Conservation (phyloP, 768 basidiomycete genomes). For the Trametopsis cervina region DNA sequence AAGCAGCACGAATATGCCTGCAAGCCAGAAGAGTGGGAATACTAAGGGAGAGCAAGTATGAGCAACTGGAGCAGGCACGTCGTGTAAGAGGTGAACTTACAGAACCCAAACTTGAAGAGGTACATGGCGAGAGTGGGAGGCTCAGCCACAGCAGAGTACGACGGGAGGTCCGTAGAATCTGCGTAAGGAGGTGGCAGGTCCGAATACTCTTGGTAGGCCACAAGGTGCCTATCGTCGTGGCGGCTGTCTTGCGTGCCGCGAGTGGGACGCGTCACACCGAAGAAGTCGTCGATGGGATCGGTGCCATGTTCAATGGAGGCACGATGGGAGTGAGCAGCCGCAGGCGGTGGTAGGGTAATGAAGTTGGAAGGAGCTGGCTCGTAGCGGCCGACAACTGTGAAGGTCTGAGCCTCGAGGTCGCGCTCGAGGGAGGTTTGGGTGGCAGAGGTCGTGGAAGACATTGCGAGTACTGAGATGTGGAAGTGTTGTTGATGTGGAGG, state of each 20-base stretch:
- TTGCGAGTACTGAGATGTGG: not conserved
- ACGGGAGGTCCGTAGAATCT: constrained; percentile 23
- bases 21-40: constrained; percentile 43
- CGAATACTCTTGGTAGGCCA: constrained; percentile 15
- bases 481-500: not conserved
- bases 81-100: constrained; percentile 24
- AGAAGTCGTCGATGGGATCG: constrained; percentile 23
- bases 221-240: constrained; percentile 21
- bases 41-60: constrained; percentile 23
- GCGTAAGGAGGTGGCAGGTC: constrained; percentile 26
- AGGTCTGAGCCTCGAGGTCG: constrained; percentile 14
- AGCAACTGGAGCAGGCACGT: not conserved
- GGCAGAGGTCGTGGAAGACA: constrained; percentile 10
- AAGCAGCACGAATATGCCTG: constrained; percentile 33
- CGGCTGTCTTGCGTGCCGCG: constrained; percentile 25
- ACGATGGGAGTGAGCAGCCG: constrained; percentile 6
- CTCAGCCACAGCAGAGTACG: constrained; percentile 29
- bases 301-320: constrained; percentile 3
- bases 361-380: not conserved
- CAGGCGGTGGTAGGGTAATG: not conserved
- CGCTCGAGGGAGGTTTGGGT: constrained; percentile 10
- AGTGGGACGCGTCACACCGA: constrained; percentile 20
- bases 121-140: constrained; percentile 39
- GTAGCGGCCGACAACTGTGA: constrained; percentile 4
- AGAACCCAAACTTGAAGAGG: constrained; percentile 43